These are phyloP conservation scores for Trematosphaeria pertusa DNA, from an alignment of 2,329 filamentous ascomycete species.

Conservation along the genomic window DNA sequence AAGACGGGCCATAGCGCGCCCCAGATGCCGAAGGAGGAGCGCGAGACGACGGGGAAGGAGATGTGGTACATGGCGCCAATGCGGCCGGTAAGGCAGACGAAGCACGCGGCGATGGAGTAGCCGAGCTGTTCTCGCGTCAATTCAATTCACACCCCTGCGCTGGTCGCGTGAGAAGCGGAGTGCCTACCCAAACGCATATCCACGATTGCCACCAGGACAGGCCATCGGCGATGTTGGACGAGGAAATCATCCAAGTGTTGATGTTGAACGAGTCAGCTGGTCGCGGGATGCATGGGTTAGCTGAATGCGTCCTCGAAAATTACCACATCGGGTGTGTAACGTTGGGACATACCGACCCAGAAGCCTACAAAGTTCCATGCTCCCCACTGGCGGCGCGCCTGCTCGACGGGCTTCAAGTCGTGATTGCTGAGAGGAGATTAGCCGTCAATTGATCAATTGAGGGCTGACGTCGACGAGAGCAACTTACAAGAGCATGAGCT, in stretches of 20 bases:
- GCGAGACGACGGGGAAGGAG: constrained; percentile 80
- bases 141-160: neutral
- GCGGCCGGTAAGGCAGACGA: constrained; percentile 75
- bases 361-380: constrained; percentile 89
- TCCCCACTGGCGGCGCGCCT: constrained; percentile 80
- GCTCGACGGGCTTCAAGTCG: constrained; percentile 65
- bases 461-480: too few relatives aligned
- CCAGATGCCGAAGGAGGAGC: constrained; percentile 87
- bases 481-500: constrained; percentile 87
- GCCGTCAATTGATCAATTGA: neutral
- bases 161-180: neutral
- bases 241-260: constrained; percentile 94
- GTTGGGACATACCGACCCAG: constrained; percentile 66
- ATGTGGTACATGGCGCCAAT: constrained; percentile 90
- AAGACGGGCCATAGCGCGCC: constrained; percentile 88
- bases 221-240: constrained; percentile 77
- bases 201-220: constrained; percentile 88
- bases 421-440: constrained; percentile 8
- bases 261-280: constrained; percentile 54
- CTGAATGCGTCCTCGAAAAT: neutral
- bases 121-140: constrained; percentile 58
- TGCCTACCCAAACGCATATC: constrained; percentile 71
- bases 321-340: neutral
- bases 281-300: too few relatives aligned
- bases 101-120: constrained; percentile 77